phyloP scores from a whole-genome alignment of 2,329 filamentous ascomycete genomes.

The Trichoderma sp. region DNA sequence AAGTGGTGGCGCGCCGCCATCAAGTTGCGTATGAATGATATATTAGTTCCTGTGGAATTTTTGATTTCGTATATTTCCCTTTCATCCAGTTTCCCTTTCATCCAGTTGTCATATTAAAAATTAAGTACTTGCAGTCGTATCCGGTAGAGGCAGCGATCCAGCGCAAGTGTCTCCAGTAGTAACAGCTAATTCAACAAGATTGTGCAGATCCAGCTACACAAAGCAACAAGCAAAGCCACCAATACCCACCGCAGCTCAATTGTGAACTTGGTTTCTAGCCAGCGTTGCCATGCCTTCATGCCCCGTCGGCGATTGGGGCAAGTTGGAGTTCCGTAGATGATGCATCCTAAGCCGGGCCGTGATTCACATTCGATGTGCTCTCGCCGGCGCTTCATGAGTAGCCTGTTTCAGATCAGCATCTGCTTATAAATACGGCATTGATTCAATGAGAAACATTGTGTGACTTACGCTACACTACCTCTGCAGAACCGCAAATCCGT shows the following conservation, averaged over 20 bases:
- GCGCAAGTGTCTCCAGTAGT: not conserved
- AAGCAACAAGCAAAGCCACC: conserved; percentile 40
- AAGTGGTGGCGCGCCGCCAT: not conserved
- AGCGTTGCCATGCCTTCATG: conserved; percentile 46
- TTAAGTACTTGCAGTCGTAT: not conserved
- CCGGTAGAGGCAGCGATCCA: not conserved
- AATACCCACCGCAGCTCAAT: conserved; percentile 50
- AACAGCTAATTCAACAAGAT: not conserved
- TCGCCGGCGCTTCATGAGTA: conserved; percentile 57
- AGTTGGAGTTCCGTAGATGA: conserved; percentile 48
- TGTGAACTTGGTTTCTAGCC: conserved; percentile 44
- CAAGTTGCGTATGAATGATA: not conserved
- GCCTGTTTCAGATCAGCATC: conserved; percentile 32
- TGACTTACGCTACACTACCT: conserved; percentile 54
- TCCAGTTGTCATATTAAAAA: conserved; percentile 1
- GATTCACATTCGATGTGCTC: conserved; percentile 61
- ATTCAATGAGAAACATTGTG: not conserved
- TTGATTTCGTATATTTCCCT: not conserved
- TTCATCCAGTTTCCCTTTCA: not conserved
- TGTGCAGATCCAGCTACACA: conserved; percentile 23
- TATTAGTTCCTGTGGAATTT: not conserved
- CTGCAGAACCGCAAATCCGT: conserved; percentile 60
- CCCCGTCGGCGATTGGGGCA: conserved; percentile 44
- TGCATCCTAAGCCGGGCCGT: conserved; percentile 53
- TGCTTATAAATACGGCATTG: not conserved